Conservation (phyloP, 768 basidiomycete species). For the Rossbeevera mucosa region DNA sequence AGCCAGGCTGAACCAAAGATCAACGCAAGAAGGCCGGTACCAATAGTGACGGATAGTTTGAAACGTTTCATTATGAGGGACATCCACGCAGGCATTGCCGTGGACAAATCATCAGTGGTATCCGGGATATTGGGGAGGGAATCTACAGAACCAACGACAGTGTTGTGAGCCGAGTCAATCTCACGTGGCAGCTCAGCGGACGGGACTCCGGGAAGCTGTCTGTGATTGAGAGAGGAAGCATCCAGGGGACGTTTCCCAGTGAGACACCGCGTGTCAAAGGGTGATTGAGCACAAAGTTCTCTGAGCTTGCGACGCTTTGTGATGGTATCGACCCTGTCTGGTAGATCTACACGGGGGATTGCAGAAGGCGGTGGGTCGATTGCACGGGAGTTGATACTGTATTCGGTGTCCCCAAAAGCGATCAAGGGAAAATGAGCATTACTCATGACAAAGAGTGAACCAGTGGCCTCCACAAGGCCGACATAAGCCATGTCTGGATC, state of each 20-base stretch:
- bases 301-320: slow-evolving; percentile 42
- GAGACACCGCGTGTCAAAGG: slow-evolving; percentile 53
- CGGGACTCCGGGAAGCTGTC: slow-evolving; percentile 59
- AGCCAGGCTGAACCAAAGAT: slow-evolving; percentile 23
- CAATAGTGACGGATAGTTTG: slow-evolving; percentile 13
- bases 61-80: slow-evolving; percentile 12
- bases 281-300: slow-evolving; percentile 36
- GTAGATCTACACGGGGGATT: slow-evolving; percentile 30
- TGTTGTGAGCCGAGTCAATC: slow-evolving; percentile 8
- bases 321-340: slow-evolving; percentile 41
- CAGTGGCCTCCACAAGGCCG: slow-evolving; percentile 66
- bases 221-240: slow-evolving; percentile 42
- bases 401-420: slow-evolving; percentile 53
- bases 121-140: slow-evolving; percentile 15
- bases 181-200: slow-evolving; percentile 31
- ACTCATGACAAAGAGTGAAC: slow-evolving; percentile 82
- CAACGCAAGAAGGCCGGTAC: slow-evolving; percentile 22
- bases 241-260: slow-evolving; percentile 58
- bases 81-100: slow-evolving; percentile 10
- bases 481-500: slow-evolving; percentile 68
- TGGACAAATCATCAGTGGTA: slow-evolving; percentile 14
- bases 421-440: slow-evolving; percentile 79
- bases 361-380: slow-evolving; percentile 37
- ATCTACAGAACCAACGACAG: slow-evolving; percentile 12
- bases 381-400: slow-evolving; percentile 26